Evolutionary conservation across 768 basidiomycete species (phyloP).

Genomic region (Thelephora ganbajun): DNA sequence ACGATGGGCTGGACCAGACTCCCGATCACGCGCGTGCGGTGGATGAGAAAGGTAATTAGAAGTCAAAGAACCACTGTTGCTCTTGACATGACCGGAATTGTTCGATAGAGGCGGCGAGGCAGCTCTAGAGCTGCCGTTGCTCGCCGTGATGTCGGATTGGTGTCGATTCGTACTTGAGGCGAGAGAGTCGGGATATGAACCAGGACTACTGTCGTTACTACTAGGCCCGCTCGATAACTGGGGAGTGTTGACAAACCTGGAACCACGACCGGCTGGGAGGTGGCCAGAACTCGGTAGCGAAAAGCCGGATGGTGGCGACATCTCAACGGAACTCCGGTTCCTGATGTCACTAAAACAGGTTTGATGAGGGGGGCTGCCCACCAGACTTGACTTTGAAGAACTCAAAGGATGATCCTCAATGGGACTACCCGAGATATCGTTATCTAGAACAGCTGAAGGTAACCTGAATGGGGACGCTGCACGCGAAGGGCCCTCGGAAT

Average conservation of each 20-base stretch:
- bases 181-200: conserved; percentile 30
- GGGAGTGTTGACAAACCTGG: conserved; percentile 33
- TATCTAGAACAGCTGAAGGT: conserved; percentile 30
- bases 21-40: conserved; percentile 7
- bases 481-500: conserved; percentile 53
- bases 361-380: conserved; percentile 23
- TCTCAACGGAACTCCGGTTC: conserved; percentile 17
- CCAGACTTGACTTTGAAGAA: conserved; percentile 14
- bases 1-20: conserved; percentile 25
- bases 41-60: too few relatives aligned
- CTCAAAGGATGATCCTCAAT: conserved; percentile 17
- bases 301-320: conserved; percentile 14
- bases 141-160: conserved; percentile 6
- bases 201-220: conserved; percentile 51
- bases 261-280: conserved; percentile 12
- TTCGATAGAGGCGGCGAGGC: conserved; percentile 38
- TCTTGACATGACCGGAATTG: conserved; percentile 14
- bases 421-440: conserved; percentile 12
- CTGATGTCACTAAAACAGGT: conserved; percentile 11
- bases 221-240: conserved; percentile 53
- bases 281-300: conserved; percentile 9
- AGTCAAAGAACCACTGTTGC: conserved; percentile 7
- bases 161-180: conserved; percentile 2
- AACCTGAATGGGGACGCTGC: conserved; percentile 60
- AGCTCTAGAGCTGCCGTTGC: conserved; percentile 34